These are phyloP conservation scores for Flagelloscypha sp. DNA, from an alignment of 768 basidiomycete species.

Conservation along the genomic window DNA sequence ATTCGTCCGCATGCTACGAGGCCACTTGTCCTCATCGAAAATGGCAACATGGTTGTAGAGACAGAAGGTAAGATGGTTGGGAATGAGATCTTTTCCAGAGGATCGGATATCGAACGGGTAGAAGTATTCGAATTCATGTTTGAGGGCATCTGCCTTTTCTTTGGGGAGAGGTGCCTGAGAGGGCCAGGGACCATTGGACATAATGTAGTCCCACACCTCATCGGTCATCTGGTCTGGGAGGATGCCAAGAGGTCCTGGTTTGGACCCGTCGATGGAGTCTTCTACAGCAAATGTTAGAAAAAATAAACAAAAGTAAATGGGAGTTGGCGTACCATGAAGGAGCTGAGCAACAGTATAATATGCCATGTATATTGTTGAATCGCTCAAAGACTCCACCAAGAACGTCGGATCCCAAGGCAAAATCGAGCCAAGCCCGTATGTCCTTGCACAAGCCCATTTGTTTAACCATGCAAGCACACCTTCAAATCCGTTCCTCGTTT, in stretches of 20 bases:
- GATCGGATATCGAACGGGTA: conserved; percentile 98
- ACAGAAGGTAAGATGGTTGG: conserved; percentile 90
- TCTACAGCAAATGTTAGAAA: conserved; percentile 27
- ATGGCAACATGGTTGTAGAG: conserved; percentile 94
- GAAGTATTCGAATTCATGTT: conserved; percentile 91
- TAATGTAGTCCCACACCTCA: conserved; percentile 94
- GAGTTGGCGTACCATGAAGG: conserved; percentile 62
- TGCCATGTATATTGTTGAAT: conserved; percentile 97
- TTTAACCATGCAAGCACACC: conserved; percentile 91
- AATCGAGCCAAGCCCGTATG: conserved; percentile 91
- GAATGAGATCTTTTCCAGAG: conserved; percentile 94
- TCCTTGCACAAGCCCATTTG: conserved; percentile 98
- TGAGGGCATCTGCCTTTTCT: conserved; percentile 78
- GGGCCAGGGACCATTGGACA: conserved; percentile 74
- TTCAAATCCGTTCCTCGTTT: conserved; percentile 90
- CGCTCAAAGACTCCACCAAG: conserved; percentile 92
- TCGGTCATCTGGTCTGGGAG: conserved; percentile 92
- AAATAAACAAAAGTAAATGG: conserved; percentile 1
- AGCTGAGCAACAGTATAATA: conserved; percentile 94
- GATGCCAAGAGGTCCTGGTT: conserved; percentile 77
- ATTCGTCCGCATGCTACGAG: conserved; percentile 86
- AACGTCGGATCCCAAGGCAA: conserved; percentile 96
- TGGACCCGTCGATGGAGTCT: conserved; percentile 68
- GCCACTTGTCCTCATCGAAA: conserved; percentile 89
- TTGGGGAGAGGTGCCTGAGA: conserved; percentile 50